Evolutionary conservation across 78 protist genomes (phyloP), one percentile per base, ranked within the genome.

Genomic region (Chrysochromulina parva): DNA sequence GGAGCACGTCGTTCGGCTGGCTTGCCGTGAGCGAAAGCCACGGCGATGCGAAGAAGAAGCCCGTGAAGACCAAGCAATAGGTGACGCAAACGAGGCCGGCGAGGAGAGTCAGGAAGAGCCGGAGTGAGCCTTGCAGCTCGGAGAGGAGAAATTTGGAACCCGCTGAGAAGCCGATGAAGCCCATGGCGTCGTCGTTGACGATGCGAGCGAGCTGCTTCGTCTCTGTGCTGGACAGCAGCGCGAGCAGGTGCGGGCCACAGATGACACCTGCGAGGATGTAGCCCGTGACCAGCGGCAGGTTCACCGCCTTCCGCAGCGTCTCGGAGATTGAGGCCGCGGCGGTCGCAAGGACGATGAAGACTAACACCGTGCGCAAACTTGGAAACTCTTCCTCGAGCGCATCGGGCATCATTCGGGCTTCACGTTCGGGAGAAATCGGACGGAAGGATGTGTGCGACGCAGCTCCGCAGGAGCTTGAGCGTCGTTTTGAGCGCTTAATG

Each of bases 111-210:
- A 53, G n/a, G 47, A 24, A 5, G 47, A 38, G 47, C 26, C 19
- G 55, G 20, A 78, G 7, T 14, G 47, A 53, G n/a, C 24, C 62
- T 3, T 53, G 2, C 13, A 78, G 59, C 9, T 78, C 86, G 60
- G 24, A 11, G 24, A 78, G 59, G 38, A 50, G 59, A 10, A 78
- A 78, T 19, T 78, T 78, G 86, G 62, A 2, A 19, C 86, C 86
- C 3, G 86, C 86, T 0, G 86, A 53, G 60, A 78, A 78, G 22
- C 86, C 86, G 86, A 78, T 78, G 86, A 78, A 78, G 55, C 86
- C 86, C 58, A 78, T 53, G 20, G 86, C 86, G 47, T 74, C 82
- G 57, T 17, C 22, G 82, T 74, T 74, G 82, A 74, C 22, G 57
- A 74, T 22, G 24, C 3, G 28, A 2, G 13, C 24, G 82, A 74